Evolutionary conservation across 768 basidiomycete genomes (phyloP), one percentile per base, ranked within the genome.

Genomic region (Trametes sanguinea): DNA sequence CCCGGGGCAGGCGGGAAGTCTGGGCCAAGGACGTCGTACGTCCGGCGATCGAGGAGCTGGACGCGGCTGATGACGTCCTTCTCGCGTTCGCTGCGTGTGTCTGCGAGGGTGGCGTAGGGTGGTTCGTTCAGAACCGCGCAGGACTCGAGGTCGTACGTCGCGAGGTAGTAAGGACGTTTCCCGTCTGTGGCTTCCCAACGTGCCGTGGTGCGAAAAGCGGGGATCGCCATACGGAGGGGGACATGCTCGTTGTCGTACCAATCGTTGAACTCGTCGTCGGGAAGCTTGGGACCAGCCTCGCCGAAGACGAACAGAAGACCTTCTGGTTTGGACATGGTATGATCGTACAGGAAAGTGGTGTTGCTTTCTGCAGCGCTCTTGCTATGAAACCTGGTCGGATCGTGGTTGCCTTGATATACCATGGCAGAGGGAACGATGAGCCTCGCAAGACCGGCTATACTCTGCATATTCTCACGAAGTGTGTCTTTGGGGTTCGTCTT

Each of bases 191-290:
- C 75, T 9, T 65, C 56, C 72, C 74, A 77, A 13, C 79, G 76
- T 7, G 70, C 66, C 54, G 74, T 76, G 37, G 63, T 72, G 29
- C 59, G 67, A 66, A 80, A 77, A 10, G 74, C 69, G 60, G 77
- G 71, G 45, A 76, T 66, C 35, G 64, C 61, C 55, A 76, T 70
- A 29, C 78, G 74, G 10, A 76, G 73, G 6, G 79, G 79, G 32
- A 85, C 78, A 67, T 87, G 85, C 65, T 85, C 84, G 56, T 82
- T 74, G 52, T 76, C 69, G 71, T 84, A 85, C 85, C 84, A 86
- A 50, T 81, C 74, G 59, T 82, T 78, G 70, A 81, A 83, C 29
- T 77, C 74, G 13, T 73, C 72, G 13, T 81, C 79, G 2, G 70
- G 33, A 42, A 75, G 71, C 33, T 51, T 53, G 4, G 64, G 33